Evolutionary conservation across 768 basidiomycete genomes (phyloP).

Genomic region (Tricholoma sp.): DNA sequence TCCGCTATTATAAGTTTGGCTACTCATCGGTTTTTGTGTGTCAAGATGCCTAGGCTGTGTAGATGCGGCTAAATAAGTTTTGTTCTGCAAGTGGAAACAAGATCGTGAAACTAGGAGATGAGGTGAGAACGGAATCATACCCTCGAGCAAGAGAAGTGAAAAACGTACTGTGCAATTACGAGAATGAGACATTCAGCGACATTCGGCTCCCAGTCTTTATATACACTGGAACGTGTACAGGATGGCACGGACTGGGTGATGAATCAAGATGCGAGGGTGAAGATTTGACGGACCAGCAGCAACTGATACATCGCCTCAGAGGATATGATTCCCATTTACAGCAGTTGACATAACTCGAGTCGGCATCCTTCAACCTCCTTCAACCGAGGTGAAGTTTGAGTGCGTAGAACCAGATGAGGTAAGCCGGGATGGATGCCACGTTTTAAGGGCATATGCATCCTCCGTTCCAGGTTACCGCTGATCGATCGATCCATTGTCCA

Average conservation of each 20-base stretch:
- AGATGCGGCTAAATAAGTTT: conserved; percentile 3
- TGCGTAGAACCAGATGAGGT: neutral
- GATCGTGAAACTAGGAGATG: neutral
- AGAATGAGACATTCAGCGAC: conserved; percentile 6
- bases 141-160: neutral
- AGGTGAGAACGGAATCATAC: neutral
- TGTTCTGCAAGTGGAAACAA: neutral
- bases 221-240: conserved; percentile 7
- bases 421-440: neutral
- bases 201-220: conserved; percentile 6
- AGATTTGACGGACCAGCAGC: neutral
- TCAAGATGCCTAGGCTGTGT: conserved; percentile 9
- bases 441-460: neutral
- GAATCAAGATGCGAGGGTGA: conserved; percentile 1
- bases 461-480: too few species aligned
- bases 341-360: neutral
- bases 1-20: conserved; percentile 10
- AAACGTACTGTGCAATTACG: neutral
- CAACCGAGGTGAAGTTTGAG: too few species aligned
- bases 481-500: too few species aligned
- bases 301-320: conserved; percentile 12
- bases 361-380: neutral
- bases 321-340: conserved; percentile 7
- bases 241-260: conserved; percentile 10
- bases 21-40: conserved; percentile 8